Base-by-base conservation (phyloP, 2,329 filamentous ascomycete genomes). In the Bipolaris bicolor region DNA sequence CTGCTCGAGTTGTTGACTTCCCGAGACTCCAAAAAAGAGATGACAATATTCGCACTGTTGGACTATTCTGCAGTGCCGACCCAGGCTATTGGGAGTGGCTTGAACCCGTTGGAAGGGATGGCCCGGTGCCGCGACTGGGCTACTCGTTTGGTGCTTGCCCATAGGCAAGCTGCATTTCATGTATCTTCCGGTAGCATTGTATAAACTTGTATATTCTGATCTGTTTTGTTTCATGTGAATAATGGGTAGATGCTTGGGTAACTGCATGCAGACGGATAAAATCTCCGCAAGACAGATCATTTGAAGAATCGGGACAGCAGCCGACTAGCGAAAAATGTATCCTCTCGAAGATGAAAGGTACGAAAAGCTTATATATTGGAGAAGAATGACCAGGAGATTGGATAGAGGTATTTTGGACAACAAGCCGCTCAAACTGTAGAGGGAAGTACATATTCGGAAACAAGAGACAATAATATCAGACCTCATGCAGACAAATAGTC, bases 11-110 rank as follows among this genome's bases (percentile, higher is more conserved):
- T 18, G 31, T 49, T 34, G 33, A 51, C 43, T 33, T 52, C 26
- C 55, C 49, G 54, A 57, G 22, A 39, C 45, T 29, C 20, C 45
- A 51, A 49, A 39, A 55, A 52, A 51, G 39, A 52, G 31, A 51
- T 22, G 20, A 13, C 9, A 7, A 29, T 15, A 31, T 20, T n/a
- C 29, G 13, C 11, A 24, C 20, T 37, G n/a, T 26, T n/a, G 34
- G 31, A 29, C 11, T 37, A 41, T 48, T 6, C 26, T 36, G 20
- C 37, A 15, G 31, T 18, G 29, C 10, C 5, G 26, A 33, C 37
- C 22, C 46, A 18, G 49, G 31, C 26, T 22, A 40, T 37, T n/a
- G 48, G 52, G 24, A 45, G 39, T n/a, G 20, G 43, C 34, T 26
- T 24, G 40, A 16, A 29, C 22, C 26, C 44, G 37, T 34, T 26